Evolutionary conservation across 2,329 filamentous ascomycete species (phyloP).

Genomic region (Phialemonium atrogriseum): DNA sequence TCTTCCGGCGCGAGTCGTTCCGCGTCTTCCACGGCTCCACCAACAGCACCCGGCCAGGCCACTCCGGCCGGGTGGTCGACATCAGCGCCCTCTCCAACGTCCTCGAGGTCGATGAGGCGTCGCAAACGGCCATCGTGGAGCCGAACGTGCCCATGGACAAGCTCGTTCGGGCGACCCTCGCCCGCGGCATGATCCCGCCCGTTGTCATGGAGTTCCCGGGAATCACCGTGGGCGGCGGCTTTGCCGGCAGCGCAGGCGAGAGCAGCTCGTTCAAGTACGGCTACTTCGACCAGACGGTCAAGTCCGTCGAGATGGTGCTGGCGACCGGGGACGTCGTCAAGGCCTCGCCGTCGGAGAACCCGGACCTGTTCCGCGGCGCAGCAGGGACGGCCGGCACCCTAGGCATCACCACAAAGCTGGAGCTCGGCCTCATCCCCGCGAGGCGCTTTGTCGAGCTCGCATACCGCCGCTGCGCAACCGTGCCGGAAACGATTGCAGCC

Average conservation of each 20-base stretch:
- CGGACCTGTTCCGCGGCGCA: slow-evolving; percentile 7
- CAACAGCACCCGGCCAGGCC: slow-evolving; percentile 59
- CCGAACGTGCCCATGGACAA: slow-evolving; percentile 70
- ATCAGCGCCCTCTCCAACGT: slow-evolving; percentile 57
- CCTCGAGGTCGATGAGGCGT: slow-evolving; percentile 48
- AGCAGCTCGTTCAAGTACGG: slow-evolving; percentile 62
- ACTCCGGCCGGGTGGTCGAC: slow-evolving; percentile 44
- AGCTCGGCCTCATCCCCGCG: slow-evolving; percentile 54
- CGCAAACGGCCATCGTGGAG: slow-evolving; percentile 54
- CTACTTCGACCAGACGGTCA: slow-evolving; percentile 60
- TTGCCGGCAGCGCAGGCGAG: slow-evolving; percentile 63
- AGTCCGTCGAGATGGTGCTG: slow-evolving; percentile 59
- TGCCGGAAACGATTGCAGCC: slow-evolving; percentile 36
- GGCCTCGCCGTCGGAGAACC: slow-evolving; percentile 29
- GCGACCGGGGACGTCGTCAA: slow-evolving; percentile 56
- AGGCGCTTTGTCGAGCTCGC: slow-evolving; percentile 53
- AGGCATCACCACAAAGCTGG: slow-evolving; percentile 58
- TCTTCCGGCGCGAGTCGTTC: slow-evolving; percentile 47
- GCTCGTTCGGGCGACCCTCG: slow-evolving; percentile 57
- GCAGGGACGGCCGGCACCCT: slow-evolving; percentile 58
- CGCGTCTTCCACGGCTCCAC: slow-evolving; percentile 72
- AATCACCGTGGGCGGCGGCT: slow-evolving; percentile 66
- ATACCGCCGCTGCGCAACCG: slow-evolving; percentile 46
- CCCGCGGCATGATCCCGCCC: slow-evolving; percentile 58
- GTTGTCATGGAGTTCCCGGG: slow-evolving; percentile 72